Evolutionary conservation across 1,139 yeast species (phyloP).

Genomic region (Nakaseomyces sp.): DNA sequence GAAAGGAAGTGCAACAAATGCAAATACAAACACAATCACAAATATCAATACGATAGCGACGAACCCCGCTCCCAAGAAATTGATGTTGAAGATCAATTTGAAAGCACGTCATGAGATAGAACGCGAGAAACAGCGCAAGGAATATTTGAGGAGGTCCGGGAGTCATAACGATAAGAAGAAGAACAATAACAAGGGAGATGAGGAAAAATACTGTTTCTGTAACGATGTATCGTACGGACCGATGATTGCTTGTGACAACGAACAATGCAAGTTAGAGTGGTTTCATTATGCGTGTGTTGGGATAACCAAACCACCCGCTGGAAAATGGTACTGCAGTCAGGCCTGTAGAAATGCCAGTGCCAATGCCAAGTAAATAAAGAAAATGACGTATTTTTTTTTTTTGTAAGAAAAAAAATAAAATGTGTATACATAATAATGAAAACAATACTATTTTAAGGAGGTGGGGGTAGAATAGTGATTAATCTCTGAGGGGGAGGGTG

Average conservation of each 20-base stretch:
- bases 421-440: no score
- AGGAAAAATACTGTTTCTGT: constrained; percentile 61
- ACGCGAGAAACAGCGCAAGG: constrained; percentile 5
- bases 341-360: constrained; percentile 33
- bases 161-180: no score
- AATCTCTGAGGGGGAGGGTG: no score
- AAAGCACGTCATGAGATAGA: constrained; percentile 6
- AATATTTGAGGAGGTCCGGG: not conserved
- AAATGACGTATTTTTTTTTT: not conserved
- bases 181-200: constrained; percentile 14
- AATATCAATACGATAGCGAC: not conserved
- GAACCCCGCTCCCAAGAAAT: not conserved
- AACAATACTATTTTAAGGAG: no score
- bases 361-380: not conserved
- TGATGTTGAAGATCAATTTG: constrained; percentile 14
- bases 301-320: constrained; percentile 64
- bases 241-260: constrained; percentile 88
- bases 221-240: constrained; percentile 81
- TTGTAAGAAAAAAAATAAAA: no score
- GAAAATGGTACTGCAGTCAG: constrained; percentile 88
- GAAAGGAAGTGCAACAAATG: not conserved
- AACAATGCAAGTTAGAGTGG: constrained; percentile 73
- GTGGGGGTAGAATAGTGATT: no score
- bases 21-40: no score
- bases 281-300: constrained; percentile 78